Percentiles rank a stretch among this genome's conserved stretches.
These are phyloP conservation scores for Vigna mungo DNA, from an alignment of 306 rosid genomes.

Conservation along the genomic window DNA sequence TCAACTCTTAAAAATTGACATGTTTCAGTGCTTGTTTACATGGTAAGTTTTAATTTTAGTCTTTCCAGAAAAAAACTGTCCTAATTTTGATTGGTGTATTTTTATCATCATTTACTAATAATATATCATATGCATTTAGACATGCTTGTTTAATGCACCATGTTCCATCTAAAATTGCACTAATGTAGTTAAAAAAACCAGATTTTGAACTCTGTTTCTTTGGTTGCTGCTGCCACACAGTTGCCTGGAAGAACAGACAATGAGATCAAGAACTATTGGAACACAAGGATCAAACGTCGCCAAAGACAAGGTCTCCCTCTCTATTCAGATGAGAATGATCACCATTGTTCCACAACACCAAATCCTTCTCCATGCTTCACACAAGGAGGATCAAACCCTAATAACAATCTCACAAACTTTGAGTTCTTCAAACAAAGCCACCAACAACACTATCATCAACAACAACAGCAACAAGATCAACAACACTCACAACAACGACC, in stretches of 20 bases:
- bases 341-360: conserved; percentile 31
- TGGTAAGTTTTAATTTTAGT: neutral
- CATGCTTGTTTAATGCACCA: neutral
- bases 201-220: neutral
- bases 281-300: conserved; percentile 81
- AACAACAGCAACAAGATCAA: conserved; percentile 40
- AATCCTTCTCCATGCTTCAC: conserved; percentile 38
- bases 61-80: neutral
- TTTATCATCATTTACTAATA: neutral
- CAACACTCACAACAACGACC: conserved; percentile 18
- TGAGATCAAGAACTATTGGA: conserved; percentile 94
- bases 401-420: conserved; percentile 39
- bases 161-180: neutral
- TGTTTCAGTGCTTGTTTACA: neutral
- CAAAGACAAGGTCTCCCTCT: conserved; percentile 82
- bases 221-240: conserved; percentile 41
- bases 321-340: conserved; percentile 54
- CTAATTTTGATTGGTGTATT: neutral
- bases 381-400: conserved; percentile 44
- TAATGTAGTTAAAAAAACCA: no score
- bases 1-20: neutral
- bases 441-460: neutral
- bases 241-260: conserved; percentile 97
- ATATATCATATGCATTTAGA: neutral
- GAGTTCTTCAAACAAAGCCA: conserved; percentile 48